Evolutionary conservation across 1,284 basidiomycete species (phyloP).

Genomic region (Rhizoctonia solani): DNA sequence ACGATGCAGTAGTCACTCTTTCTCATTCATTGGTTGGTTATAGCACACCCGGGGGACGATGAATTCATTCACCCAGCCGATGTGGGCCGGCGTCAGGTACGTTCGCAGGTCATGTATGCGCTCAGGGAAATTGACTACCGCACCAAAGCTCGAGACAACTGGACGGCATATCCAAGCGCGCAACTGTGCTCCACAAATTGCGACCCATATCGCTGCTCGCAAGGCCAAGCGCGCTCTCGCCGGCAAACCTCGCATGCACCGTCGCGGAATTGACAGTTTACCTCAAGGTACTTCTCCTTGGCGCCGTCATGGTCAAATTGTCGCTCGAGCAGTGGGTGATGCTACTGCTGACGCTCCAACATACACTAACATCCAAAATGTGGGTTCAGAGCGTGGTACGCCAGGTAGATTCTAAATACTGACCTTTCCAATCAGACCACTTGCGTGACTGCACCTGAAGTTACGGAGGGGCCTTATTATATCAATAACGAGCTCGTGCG

Average conservation of each 20-base stretch:
- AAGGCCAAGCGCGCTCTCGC: slow-evolving; percentile 16
- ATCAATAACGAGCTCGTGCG: slow-evolving; percentile 54
- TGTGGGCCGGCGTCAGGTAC: neutral
- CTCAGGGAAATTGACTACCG: neutral
- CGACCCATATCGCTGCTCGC: neutral
- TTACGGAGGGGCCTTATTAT: slow-evolving; percentile 53
- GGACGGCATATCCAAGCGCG: neutral
- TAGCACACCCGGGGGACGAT: slow-evolving; percentile 10
- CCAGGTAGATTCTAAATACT: neutral
- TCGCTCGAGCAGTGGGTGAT: too few species aligned
- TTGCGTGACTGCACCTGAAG: slow-evolving; percentile 45
- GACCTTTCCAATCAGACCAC: slow-evolving; percentile 31
- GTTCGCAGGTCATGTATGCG: neutral
- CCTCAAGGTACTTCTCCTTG: slow-evolving; percentile 8
- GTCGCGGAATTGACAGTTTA: slow-evolving; percentile 3
- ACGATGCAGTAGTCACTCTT: too few species aligned
- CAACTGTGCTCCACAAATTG: slow-evolving; percentile 12
- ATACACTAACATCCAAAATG: slow-evolving; percentile 9
- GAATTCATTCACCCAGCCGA: slow-evolving; percentile 7
- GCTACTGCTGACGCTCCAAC: slow-evolving; percentile 9
- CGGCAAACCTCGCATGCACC: slow-evolving; percentile 6
- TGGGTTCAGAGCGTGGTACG: neutral
- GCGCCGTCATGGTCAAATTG: too few species aligned
- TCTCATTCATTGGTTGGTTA: too few species aligned
- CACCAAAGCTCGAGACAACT: neutral